Base-by-base conservation (phyloP, 2,329 filamentous ascomycete species). In the Aspergillus pseudonomiae region DNA sequence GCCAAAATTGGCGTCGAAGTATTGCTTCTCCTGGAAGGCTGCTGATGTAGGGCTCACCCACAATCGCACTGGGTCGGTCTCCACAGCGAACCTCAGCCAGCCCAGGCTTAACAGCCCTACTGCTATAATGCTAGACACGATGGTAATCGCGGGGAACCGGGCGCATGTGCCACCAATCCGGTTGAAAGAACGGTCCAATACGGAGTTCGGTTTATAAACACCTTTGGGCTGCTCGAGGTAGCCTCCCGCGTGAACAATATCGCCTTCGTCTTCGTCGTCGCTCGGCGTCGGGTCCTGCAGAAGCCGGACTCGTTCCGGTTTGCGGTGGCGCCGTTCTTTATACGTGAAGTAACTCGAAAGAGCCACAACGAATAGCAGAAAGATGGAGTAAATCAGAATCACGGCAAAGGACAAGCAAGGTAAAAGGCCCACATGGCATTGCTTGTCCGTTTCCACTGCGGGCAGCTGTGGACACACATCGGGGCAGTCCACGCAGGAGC, bases 41-140 rank as follows among this genome's bases (percentile, higher is more conserved):
- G 89, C 87, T 4, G 95, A 98, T 10, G 91, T 91, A 9, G 95
- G 95, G 71, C 94, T 94, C n/a, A 99, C 95, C 95, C 95, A 99
- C 10, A 99, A 82, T 55, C 91, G 89, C 12, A 96, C 95, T 6
- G 95, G 95, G 66, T 98, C 91, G 26, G 85, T 91, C 77, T 98
- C 95, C 41, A 99, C 84, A n/a, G 91, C 85, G 73, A 99, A 99
- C 52, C 88, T 87, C 63, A 95, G 81, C 92, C 93, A 96, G 1
- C 95, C 95, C 41, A 94, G 79, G 74, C 94, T 97, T 65, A 99
- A 83, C 5, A 97, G 75, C 1, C 84, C 86, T 12, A 97, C 91
- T 3, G 95, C 73, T 2, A 95, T 60, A n/a, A 97, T 75, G 66
- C 91, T 94, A 9, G 85, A 81, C 3, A 84, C 79, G 67, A 98